Evolutionary conservation across 441 rosid genomes (phyloP), one percentile per base, ranked within the genome.

Genomic region (Corymbia calophylla): DNA sequence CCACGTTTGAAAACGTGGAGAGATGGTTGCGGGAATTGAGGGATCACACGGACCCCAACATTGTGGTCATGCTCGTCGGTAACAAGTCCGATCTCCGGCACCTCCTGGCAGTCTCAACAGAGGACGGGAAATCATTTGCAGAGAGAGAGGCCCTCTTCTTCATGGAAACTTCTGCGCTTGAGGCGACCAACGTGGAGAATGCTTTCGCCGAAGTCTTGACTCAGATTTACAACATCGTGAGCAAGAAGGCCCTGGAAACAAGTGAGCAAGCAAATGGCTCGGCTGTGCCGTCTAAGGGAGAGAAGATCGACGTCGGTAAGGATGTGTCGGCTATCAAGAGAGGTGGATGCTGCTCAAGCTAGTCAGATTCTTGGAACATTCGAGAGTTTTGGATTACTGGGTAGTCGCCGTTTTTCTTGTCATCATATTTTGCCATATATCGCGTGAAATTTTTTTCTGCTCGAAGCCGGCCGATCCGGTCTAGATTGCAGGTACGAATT

Each of bases 1-100:
- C 98, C 8, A 97, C 99, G 10, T 97, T 96, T 31, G 98, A 95
- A 87, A 97, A 93, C 56, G 97, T 94, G 0, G 97, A 95, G 92
- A 96, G 98, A 68, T 97, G 99, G 98, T 92, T 96, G 10, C 94
- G 95, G 91, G 98, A 97, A 90, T 94, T 97, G 23, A 95, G 99
- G 68, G 96, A 95, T 93, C 98, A 96, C 95, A 96, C 98, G 1
- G 99, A 96, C 89, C 96, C 97, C 86, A 96, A 96, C 94, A 95
- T 96, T 13, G 99, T 96, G 90, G 97, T 97, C 89, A 96, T 96
- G 97, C 98, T 97, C 10, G 96, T 97, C 0, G 98, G 98, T 12
- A 97, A 97, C 92, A 97, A 96, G 92, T 96, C 98, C 8, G 99
- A 97, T 91, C 97, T 96, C 17, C 98, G 98, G 54, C 99, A 97